Evolutionary conservation across 768 basidiomycete genomes (phyloP).

Genomic region (Collybia mongolica): DNA sequence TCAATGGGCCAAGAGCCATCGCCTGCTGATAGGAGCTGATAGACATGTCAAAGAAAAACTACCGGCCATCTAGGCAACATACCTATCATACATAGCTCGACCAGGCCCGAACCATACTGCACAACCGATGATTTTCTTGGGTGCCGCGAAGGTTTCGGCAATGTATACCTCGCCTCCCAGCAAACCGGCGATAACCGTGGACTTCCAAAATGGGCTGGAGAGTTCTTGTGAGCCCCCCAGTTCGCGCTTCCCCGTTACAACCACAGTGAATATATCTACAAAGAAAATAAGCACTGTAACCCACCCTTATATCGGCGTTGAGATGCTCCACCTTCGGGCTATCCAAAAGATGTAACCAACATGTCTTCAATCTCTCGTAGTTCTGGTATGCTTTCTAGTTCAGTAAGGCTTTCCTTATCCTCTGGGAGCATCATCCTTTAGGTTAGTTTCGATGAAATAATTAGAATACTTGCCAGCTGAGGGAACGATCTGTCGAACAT

Average conservation of each 20-base stretch:
- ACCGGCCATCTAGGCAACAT: neutral
- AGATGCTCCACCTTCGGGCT: slow-evolving; percentile 1
- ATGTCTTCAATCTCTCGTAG: neutral
- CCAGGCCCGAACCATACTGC: slow-evolving; percentile 15
- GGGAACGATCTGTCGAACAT: neutral
- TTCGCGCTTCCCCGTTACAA: slow-evolving; percentile 2
- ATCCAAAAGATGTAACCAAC: slow-evolving; percentile 1
- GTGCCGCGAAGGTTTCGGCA: slow-evolving; percentile 8
- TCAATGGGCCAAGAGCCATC: neutral
- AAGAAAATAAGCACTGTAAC: neutral
- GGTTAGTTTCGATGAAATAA: neutral
- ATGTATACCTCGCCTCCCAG: slow-evolving; percentile 15
- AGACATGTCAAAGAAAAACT: neutral
- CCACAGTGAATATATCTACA: slow-evolving; percentile 6
- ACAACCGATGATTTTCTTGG: slow-evolving; percentile 10
- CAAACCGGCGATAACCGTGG: slow-evolving; percentile 6
- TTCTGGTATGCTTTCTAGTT: slow-evolving; percentile 1
- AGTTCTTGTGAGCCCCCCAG: slow-evolving; percentile 4
- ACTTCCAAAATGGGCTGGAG: slow-evolving; percentile 6
- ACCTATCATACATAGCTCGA: slow-evolving; percentile 10
- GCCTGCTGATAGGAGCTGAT: slow-evolving; percentile 3
- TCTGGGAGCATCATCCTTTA: neutral
- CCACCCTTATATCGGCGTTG: neutral
- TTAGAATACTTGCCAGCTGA: neutral
- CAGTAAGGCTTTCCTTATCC: neutral